Base-by-base conservation (phyloP, 208 protist species). In the Wallacemonas sp. region DNA sequence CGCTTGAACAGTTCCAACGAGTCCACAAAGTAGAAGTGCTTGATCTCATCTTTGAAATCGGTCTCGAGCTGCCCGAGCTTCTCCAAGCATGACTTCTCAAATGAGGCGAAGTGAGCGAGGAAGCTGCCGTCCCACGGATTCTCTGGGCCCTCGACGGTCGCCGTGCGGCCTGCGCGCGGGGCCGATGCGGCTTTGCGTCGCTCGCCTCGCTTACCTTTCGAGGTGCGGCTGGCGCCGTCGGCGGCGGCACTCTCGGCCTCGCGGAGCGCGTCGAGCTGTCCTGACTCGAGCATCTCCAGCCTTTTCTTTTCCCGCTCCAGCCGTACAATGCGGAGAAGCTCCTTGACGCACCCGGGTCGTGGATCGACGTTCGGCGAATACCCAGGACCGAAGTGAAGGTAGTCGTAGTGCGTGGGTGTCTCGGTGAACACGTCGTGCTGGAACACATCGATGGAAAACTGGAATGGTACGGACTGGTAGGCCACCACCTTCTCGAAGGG, bases 361-460 rank as follows among this genome's bases (percentile, higher is more conserved):
- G 90, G 90, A 68, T 96, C 90, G 17, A 66, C 73, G 75, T 91
- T 96, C 6, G 87, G 87, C 26, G 79, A 92, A 68, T 87, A 94
- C 13, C 78, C 85, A 38, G 92, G 90, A 3, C 87, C 90, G 64
- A 96, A 93, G 71, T 96, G 87, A 12, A 96, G 63, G 48, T 87
- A 96, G 73, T 96, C 85, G 63, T 93, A 96, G 73, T 96, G 90
- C 59, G 67, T 86, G 0, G 90, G 90, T 26, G 76, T 90, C 74
- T 96, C 87, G 12, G 71, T 89, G 29, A 96, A 76, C 9, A 96
- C 72, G 70, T 96, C 86, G 38, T 89, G 41, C 70, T 93, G 85
- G 63, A 93, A 96, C 30, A 96, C 90, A 60, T 96, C 90, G 24
- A 93, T 52, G 15, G 90, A 96, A 72, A 96, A 93, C 67, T 96